Conservation (phyloP, 257 asterid genomes). For the Ilex asprella region DNA sequence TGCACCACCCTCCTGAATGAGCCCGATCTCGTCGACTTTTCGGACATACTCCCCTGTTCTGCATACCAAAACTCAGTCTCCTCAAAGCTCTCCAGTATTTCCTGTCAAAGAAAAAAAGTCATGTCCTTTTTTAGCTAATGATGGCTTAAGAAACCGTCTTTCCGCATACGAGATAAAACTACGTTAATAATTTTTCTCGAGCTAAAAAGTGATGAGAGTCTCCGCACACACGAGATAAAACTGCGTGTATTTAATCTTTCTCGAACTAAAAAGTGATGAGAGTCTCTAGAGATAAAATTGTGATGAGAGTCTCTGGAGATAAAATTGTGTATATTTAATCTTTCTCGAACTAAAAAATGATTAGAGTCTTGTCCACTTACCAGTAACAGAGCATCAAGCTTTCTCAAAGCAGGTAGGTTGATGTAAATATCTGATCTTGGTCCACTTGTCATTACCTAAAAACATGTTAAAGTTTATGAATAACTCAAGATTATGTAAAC, state of each 20-base stretch:
- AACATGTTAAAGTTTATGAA: neutral
- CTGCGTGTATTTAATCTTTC: neutral
- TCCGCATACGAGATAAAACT: no score
- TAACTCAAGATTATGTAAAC: no score
- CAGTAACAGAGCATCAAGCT: constrained; percentile 77
- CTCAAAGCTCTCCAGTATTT: constrained; percentile 64
- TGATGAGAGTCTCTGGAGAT: no score
- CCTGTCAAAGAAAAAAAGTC: constrained; percentile 37
- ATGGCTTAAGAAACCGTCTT: no score
- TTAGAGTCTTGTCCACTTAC: constrained; percentile 24
- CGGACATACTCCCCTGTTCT: constrained; percentile 69
- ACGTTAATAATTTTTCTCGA: neutral
- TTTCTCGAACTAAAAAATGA: no score
- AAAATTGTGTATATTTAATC: no score
- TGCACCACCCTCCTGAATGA: constrained; percentile 56
- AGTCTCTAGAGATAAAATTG: no score
- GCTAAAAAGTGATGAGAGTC: neutral
- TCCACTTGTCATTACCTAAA: constrained; percentile 66
- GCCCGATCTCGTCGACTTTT: constrained; percentile 53
- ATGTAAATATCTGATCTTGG: constrained; percentile 76
- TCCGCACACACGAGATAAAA: neutral
- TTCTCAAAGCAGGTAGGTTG: constrained; percentile 75
- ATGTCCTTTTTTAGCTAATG: no score
- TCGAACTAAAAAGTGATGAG: no score
- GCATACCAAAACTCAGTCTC: constrained; percentile 86